Evolutionary conservation across 768 basidiomycete genomes (phyloP), one percentile per base, ranked within the genome.

Genomic region (Termitomyces sp.): DNA sequence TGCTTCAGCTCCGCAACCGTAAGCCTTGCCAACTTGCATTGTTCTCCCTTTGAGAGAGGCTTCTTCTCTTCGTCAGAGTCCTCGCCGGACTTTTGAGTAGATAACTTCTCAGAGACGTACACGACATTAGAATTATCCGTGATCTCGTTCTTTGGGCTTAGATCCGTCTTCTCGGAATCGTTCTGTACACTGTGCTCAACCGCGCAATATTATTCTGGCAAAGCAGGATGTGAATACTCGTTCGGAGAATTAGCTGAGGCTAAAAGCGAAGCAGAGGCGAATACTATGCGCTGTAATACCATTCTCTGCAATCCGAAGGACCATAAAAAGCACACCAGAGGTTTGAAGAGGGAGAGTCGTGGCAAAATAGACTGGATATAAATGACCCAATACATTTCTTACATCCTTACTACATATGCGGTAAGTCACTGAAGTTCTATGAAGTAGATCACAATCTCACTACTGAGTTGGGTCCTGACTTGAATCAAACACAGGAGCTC

Each of bases 71-170:
- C n/a, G n/a, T n/a, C n/a, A n/a, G 85, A 87, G 62, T 82, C 85
- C 35, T 70, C 78, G 54, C 79, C 87, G 23, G 89, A 92, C 25
- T 81, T 99, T 97, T 10, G 95, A 94, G 73, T 98, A 98, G 63
- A 98, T 97, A 54, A 98, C 75, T 71, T 99, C 80, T 92, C 91
- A 76, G 82, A 78, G 71, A 91, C 88, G 85, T 91, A 91, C 84
- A 89, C 90, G 66, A 89, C 81, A 79, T 82, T 78, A 63, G 73
- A 70, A 52, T 48, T 63, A 46, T 73, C 69, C 51, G 75, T 75
- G 51, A 76, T 73, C 60, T 73, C 74, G 56, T 68, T 71, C 68
- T 75, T 76, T n/a, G 73, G 68, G 19, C 63, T 63, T 6, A 59
- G 45, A 32, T 64, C 56, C 12, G 54, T 64, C 64, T 76, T 63